Evolutionary conservation across 2,329 filamentous ascomycete species (phyloP), one percentile per base, ranked within the genome.

Genomic region (Trichoderma sp.): DNA sequence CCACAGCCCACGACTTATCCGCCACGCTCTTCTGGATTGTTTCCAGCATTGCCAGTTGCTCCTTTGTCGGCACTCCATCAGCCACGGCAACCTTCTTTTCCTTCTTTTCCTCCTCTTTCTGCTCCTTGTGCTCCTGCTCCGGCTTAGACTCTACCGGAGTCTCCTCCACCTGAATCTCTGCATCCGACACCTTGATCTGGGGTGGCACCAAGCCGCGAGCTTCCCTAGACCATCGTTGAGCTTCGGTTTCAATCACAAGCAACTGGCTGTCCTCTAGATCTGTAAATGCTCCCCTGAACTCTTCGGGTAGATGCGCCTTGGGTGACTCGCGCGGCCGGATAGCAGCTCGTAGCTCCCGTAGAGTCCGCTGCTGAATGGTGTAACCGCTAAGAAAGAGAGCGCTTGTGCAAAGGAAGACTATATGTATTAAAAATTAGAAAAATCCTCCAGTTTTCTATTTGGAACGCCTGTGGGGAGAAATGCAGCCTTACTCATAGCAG

Each of bases 311-410:
- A 73, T 84, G 83, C 53, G 83, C 79, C 68, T 83, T 81, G 6
- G 84, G 83, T 1, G 80, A 81, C 70, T 83, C 76, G 60, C 75
- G 74, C 5, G 79, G 79, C 72, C 85, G 85, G 73, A 97, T 90
- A 19, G 91, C 91, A 67, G 84, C 82, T 73, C 94, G 91, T 35
- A 97, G 85, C 73, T 90, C 90, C 70, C 86, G 87, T 5, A 97
- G 87, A 0, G 93, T 95, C 73, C 92, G 88, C 78, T 97, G 94
- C 75, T 97, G 94, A 64, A 97, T 85, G 3, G 89, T 86, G 78
- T 96, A 97, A 74, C 94, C 94, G 61, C 92, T 93, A 35, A 97
- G 84, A 78, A 97, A 97, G 29, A 97, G 88, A 5, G 93, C 87
- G 42, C 89, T 78, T 3, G 93, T 97, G 79, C 92, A 97, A 29